Base-by-base conservation (phyloP, 441 rosid genomes). In the Populus hybrid region DNA sequence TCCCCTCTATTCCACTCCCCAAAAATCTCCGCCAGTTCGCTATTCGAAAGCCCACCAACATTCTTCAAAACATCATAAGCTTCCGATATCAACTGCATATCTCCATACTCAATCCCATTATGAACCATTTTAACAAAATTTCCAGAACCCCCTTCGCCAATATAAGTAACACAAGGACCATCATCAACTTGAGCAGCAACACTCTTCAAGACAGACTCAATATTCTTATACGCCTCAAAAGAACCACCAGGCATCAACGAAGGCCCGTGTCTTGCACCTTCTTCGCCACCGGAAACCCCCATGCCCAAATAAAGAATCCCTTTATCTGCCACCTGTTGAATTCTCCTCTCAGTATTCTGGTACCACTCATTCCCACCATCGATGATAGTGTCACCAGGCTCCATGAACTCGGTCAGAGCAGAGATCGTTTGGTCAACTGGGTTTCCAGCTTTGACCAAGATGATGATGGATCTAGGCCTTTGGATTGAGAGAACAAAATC, bases 321-420 rank as follows among this genome's bases (percentile, higher is more conserved):
- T 74, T 84, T 88, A 9, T 83, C 61, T 66, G 82, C 67, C 20
- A 84, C 97, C 67, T 95, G 93, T 0, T 83, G 61, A 82, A 95
- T 91, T 10, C 98, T 86, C 20, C 99, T 86, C 83, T 95, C 99
- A 23, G 99, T 95, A 84, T 93, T 95, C 78, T 78, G 86, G 76
- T 93, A 95, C 98, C 99, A 93, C 81, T 95, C 99, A 78, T 95
- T 95, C 4, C 99, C 99, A 28, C 98, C 99, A 69, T 95, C 99
- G 83, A 95, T 90, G 78, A 95, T 92, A 79, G 90, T 86, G 73
- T 95, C 98, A 0, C 98, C 98, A 1, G 95, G 86, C 54, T 91
- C 89, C 93, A 95, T 87, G 84, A 87, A 86, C 36, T 90, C 95
- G 50, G 95, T 84, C 77, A 95, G 87, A 7, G 95, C 90, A 2